Evolutionary conservation across 768 basidiomycete species (phyloP).

Genomic region (Fibroporia radiculosa): DNA sequence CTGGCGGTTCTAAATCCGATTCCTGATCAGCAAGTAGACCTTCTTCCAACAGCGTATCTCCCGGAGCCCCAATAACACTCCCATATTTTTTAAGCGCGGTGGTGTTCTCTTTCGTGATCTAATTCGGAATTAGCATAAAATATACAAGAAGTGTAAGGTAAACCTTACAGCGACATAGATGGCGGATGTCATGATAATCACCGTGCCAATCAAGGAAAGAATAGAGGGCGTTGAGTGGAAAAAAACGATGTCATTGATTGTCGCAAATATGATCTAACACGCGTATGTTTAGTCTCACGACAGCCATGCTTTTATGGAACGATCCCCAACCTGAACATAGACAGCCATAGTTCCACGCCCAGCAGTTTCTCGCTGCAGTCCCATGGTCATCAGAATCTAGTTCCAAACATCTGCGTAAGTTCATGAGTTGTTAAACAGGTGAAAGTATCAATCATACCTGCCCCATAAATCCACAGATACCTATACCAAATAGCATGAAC

Average conservation of each 20-base stretch:
- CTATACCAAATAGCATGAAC: slow-evolving; percentile 38
- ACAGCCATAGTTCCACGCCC: slow-evolving; percentile 54
- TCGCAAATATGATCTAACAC: slow-evolving; percentile 54
- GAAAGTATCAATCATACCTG: slow-evolving; percentile 23
- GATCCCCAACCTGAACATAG: slow-evolving; percentile 40
- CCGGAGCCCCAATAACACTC: not conserved
- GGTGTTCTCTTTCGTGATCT: slow-evolving; percentile 1
- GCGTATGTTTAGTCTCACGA: not conserved
- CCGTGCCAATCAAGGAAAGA: slow-evolving; percentile 54
- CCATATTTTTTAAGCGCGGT: not conserved
- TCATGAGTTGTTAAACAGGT: not conserved
- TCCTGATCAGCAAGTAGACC: slow-evolving; percentile 2
- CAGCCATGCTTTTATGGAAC: not conserved
- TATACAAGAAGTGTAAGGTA: not conserved
- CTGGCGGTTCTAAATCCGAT: no score
- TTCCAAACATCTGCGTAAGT: not conserved
- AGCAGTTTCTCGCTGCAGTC: slow-evolving; percentile 58
- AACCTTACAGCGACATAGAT: slow-evolving; percentile 56
- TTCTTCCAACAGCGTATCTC: slow-evolving; percentile 1
- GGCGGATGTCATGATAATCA: slow-evolving; percentile 57
- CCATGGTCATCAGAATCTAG: slow-evolving; percentile 51
- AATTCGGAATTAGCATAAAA: not conserved
- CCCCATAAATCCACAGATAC: slow-evolving; percentile 42
- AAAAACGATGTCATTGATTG: slow-evolving; percentile 53
- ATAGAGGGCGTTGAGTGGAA: slow-evolving; percentile 53